Conservation (phyloP, 2,329 filamentous ascomycete species). For the Emmonsia crescens region DNA sequence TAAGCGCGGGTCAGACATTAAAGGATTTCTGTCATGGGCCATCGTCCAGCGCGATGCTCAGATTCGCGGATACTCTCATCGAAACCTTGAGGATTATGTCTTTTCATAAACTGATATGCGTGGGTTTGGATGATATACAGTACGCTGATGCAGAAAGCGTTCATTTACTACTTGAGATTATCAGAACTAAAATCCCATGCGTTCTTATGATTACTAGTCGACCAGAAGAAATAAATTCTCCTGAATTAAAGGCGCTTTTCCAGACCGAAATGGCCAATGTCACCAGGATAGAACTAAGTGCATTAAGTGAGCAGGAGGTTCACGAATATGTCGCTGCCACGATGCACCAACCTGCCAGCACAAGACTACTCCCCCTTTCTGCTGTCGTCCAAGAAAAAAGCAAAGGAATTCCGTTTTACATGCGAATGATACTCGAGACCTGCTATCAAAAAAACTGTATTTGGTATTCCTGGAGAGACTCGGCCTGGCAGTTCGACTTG, state of each 20-base stretch:
- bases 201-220: slow-evolving; percentile 69
- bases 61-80: slow-evolving; percentile 77
- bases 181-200: slow-evolving; percentile 67
- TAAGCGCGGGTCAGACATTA: slow-evolving; percentile 27
- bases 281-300: slow-evolving; percentile 60
- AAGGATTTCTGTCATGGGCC: slow-evolving; percentile 21
- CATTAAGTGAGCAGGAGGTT: slow-evolving; percentile 69
- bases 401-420: slow-evolving; percentile 79
- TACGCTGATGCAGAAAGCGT: slow-evolving; percentile 82
- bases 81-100: slow-evolving; percentile 77
- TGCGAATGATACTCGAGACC: slow-evolving; percentile 78
- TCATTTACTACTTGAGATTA: slow-evolving; percentile 71
- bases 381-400: slow-evolving; percentile 84
- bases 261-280: slow-evolving; percentile 44
- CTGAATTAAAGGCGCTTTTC: slow-evolving; percentile 29
- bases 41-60: slow-evolving; percentile 43
- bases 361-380: slow-evolving; percentile 65
- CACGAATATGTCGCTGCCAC: slow-evolving; percentile 73
- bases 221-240: slow-evolving; percentile 52
- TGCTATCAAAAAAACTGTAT: slow-evolving; percentile 81
- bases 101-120: slow-evolving; percentile 73
- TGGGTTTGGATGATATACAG: slow-evolving; percentile 81
- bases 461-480: slow-evolving; percentile 79
- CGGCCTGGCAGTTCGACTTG: slow-evolving; percentile 73
- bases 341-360: slow-evolving; percentile 56